Evolutionary conservation across 1,284 basidiomycete genomes (phyloP).

Genomic region (Schizophyllum commune): DNA sequence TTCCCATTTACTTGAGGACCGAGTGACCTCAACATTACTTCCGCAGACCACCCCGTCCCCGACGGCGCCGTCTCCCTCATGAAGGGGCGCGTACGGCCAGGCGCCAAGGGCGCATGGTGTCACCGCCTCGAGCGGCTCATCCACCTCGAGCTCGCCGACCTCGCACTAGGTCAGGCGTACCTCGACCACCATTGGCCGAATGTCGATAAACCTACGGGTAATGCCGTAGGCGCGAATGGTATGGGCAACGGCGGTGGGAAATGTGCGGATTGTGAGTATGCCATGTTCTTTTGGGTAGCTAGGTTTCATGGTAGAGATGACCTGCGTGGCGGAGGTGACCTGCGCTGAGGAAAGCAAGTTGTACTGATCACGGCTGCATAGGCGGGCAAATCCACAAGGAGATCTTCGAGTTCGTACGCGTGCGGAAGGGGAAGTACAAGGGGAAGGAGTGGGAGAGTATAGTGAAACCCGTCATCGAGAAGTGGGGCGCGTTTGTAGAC

Average conservation of each 20-base stretch:
- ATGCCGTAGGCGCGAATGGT: slow-evolving; percentile 2
- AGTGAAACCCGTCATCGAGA: slow-evolving; percentile 66
- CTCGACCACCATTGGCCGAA: not conserved
- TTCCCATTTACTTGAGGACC: no score
- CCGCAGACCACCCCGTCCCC: slow-evolving; percentile 8
- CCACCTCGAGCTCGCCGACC: slow-evolving; percentile 67
- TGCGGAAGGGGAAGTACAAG: slow-evolving; percentile 39
- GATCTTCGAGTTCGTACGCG: slow-evolving; percentile 63
- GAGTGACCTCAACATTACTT: no score
- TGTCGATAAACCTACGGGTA: not conserved
- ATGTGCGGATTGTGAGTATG: not conserved
- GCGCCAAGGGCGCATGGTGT: slow-evolving; percentile 42
- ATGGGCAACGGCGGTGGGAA: slow-evolving; percentile 11
- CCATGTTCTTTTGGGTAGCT: not conserved
- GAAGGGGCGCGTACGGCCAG: slow-evolving; percentile 39
- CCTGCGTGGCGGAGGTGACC: no score
- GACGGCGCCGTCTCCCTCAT: slow-evolving; percentile 23
- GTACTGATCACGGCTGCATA: slow-evolving; percentile 20
- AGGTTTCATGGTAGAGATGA: not conserved
- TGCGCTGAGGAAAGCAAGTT: no score
- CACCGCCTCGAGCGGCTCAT: slow-evolving; percentile 59
- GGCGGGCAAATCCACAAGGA: slow-evolving; percentile 63
- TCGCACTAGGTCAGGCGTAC: slow-evolving; percentile 35
- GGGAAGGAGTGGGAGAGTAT: slow-evolving; percentile 67
- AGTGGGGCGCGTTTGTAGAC: slow-evolving; percentile 61